Percentiles rank a stretch among this genome's conserved stretches.
Evolutionary conservation across 208 protist genomes (phyloP).

Genomic region (Leishmania tropica): DNA sequence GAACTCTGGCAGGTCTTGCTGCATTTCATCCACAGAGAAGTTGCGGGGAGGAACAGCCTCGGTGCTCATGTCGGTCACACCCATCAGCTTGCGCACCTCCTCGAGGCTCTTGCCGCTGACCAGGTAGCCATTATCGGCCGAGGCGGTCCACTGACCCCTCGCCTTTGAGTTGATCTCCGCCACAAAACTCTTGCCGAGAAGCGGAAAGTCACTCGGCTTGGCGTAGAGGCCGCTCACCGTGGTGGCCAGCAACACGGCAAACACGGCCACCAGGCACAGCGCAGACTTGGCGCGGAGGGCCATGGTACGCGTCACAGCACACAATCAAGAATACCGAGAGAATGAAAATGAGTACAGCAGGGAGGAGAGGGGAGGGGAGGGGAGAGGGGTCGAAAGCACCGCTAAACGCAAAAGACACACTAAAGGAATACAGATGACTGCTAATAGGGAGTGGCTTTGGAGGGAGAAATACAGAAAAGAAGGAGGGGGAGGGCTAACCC

Average conservation of each 20-base stretch:
- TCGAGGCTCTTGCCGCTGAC: conserved; percentile 39
- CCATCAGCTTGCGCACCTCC: conserved; percentile 54
- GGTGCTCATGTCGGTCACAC: conserved; percentile 35
- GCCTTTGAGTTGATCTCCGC: conserved; percentile 41
- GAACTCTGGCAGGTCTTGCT: conserved; percentile 40
- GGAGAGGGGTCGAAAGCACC: not conserved
- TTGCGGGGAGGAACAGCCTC: conserved; percentile 32
- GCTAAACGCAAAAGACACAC: not conserved
- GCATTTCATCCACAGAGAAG: conserved; percentile 56
- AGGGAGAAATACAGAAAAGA: not conserved
- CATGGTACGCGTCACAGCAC: conserved; percentile 16
- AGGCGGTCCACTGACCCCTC: conserved; percentile 61
- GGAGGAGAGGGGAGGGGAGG: not conserved
- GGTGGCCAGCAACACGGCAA: conserved; percentile 32
- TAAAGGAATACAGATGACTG: conserved; percentile 1
- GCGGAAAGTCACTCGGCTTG: conserved; percentile 5
- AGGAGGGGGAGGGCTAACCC: too few species aligned
- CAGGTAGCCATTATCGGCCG: conserved; percentile 44
- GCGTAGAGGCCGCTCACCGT: conserved; percentile 27
- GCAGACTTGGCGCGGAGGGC: conserved; percentile 17
- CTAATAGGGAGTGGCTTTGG: not conserved
- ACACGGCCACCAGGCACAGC: conserved; percentile 26
- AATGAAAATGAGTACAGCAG: conserved; percentile 7
- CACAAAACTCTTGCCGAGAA: conserved; percentile 37
- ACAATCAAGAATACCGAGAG: not conserved